Percentiles rank a stretch among this genome's conserved stretches.
These are phyloP conservation scores for Quercus tomentella DNA, from an alignment of 331 rosid species.

Conservation along the genomic window DNA sequence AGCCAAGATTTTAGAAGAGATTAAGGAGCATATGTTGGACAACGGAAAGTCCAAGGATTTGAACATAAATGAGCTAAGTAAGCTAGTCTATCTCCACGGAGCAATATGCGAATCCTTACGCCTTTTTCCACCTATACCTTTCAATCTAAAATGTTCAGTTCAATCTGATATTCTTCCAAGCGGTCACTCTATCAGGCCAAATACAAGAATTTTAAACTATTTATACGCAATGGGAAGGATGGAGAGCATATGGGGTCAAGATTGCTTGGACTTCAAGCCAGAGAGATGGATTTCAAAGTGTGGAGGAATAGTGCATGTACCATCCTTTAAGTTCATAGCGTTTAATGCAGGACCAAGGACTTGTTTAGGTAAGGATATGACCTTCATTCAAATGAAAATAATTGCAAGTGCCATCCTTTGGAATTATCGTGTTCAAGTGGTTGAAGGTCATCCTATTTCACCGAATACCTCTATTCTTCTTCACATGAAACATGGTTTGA, in stretches of 20 bases:
- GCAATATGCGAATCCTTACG: not conserved
- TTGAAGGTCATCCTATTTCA: constrained; percentile 6
- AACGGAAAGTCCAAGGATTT: not conserved
- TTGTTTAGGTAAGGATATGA: constrained; percentile 29
- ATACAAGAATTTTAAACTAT: not conserved
- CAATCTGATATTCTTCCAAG: constrained; percentile 31
- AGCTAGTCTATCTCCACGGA: not conserved
- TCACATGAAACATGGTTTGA: constrained; percentile 42
- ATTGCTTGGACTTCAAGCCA: constrained; percentile 33
- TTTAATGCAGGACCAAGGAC: constrained; percentile 29
- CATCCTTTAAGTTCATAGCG: constrained; percentile 17
- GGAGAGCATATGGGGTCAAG: constrained; percentile 26
- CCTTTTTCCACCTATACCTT: constrained; percentile 7
- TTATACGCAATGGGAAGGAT: constrained; percentile 34
- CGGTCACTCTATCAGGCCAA: constrained; percentile 26
- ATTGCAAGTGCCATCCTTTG: constrained; percentile 16
- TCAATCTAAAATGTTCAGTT: constrained; percentile 16
- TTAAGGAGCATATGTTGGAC: not conserved
- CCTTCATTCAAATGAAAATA: constrained; percentile 31
- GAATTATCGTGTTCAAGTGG: constrained; percentile 4
- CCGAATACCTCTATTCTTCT: constrained; percentile 37
- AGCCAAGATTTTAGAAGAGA: constrained; percentile 41
- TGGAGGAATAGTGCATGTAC: constrained; percentile 8
- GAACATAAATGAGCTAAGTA: constrained; percentile 10
- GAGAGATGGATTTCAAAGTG: constrained; percentile 31